Evolutionary conservation across 306 rosid genomes (phyloP).

Genomic region (Prunus padus): DNA sequence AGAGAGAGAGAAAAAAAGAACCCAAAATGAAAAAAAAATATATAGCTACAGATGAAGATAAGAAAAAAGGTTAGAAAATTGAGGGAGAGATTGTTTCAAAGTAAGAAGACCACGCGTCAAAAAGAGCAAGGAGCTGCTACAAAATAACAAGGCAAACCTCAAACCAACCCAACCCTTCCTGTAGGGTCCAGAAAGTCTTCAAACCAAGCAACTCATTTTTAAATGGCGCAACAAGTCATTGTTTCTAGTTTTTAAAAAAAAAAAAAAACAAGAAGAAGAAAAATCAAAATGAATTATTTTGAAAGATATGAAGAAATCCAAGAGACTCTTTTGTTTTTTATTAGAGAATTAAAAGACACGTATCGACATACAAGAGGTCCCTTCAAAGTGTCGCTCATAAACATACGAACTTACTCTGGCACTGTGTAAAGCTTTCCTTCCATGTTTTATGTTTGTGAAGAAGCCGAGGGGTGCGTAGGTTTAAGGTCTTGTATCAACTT

Average conservation of each 20-base stretch:
- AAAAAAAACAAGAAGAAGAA: too few species aligned
- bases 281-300: neutral
- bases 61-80: neutral
- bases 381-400: constrained; percentile 30
- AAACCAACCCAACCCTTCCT: neutral
- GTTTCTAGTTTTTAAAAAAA: neutral
- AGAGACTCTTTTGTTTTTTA: neutral
- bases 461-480: neutral
- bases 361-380: neutral
- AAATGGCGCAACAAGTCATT: neutral
- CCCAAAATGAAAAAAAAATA: constrained; percentile 17
- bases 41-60: constrained; percentile 5
- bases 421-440: neutral
- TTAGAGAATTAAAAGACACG: constrained; percentile 16
- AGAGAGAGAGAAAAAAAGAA: constrained; percentile 6
- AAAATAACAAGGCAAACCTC: neutral
- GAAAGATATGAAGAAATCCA: neutral
- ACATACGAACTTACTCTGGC: neutral
- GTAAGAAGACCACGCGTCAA: constrained; percentile 18
- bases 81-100: neutral
- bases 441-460: neutral
- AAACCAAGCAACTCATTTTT: neutral
- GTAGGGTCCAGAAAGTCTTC: neutral
- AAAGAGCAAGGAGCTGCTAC: constrained; percentile 8
- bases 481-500: neutral